Evolutionary conservation across 345 rosid species (phyloP).

Genomic region (Hypericum perforatum): DNA sequence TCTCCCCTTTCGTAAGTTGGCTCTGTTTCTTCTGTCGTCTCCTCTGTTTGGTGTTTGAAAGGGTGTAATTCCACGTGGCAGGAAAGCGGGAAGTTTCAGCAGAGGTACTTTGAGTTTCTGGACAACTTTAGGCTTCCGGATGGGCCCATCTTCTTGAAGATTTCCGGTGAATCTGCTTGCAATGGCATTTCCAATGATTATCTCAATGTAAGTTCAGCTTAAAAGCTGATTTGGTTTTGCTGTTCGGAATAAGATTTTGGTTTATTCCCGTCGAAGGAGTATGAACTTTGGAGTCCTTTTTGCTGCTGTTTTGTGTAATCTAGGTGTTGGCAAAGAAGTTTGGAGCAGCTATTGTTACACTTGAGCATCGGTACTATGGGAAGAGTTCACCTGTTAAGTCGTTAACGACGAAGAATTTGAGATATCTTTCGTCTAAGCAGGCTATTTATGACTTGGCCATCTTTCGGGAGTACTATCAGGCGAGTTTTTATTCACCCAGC

Average conservation of each 20-base stretch:
- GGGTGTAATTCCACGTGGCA: too few relatives aligned
- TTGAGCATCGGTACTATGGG: slow-evolving; percentile 96
- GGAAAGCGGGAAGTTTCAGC: slow-evolving; percentile 62
- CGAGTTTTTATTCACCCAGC: slow-evolving; percentile 9
- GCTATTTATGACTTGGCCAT: slow-evolving; percentile 80
- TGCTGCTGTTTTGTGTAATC: too few relatives aligned
- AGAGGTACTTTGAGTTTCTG: slow-evolving; percentile 74
- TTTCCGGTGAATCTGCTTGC: slow-evolving; percentile 82
- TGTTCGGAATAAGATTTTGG: not conserved
- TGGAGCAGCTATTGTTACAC: slow-evolving; percentile 90
- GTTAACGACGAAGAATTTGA: slow-evolving; percentile 57
- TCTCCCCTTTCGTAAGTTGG: slow-evolving; percentile 51
- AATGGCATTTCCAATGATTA: slow-evolving; percentile 73
- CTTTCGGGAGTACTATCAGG: slow-evolving; percentile 83
- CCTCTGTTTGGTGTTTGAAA: not conserved
- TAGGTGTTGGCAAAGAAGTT: slow-evolving; percentile 92
- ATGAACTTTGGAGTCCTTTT: too few relatives aligned
- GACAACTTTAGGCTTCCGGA: slow-evolving; percentile 54
- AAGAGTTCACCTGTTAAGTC: slow-evolving; percentile 77
- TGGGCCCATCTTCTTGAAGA: slow-evolving; percentile 69
- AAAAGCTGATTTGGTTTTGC: too few relatives aligned
- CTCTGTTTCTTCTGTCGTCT: not conserved
- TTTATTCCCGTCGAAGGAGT: not conserved
- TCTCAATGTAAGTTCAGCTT: slow-evolving; percentile 32
- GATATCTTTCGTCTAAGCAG: slow-evolving; percentile 83